Evolutionary conservation across 228 moss, liverwort and hornwort species (phyloP), one percentile per base, ranked within the genome.

Genomic region (Sphagnum magellanicum): DNA sequence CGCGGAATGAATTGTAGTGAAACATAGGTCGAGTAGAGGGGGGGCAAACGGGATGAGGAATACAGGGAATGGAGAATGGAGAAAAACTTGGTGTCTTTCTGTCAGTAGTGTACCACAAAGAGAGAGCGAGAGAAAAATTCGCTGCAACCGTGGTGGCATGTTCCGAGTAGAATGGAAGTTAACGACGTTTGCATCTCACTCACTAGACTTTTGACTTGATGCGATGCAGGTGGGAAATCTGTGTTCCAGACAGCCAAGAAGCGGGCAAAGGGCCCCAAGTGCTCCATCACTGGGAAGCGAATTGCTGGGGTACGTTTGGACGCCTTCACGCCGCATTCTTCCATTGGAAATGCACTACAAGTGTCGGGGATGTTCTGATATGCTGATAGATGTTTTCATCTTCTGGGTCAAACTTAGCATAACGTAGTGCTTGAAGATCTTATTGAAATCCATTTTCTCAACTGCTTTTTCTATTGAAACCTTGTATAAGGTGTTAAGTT

Each of bases 241-340:
- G 67, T 83, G 47, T 51, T 87, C 67, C 86, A 83, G 68, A 80
- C 78, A 1, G 83, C 83, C 6, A 78, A 82, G 69, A 87, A 87
- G 78, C 73, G 83, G 75, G 86, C 86, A 6, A 87, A 74, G 0
- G 86, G 86, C 5, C 86, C 86, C 5, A 77, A 76, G 53, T 87
- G 86, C 63, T 63, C 83, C 9, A 75, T 87, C 50, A 83, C 80
- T 3, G 86, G 86, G 62, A 86, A 86, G 75, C 79, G 85, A 0
- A 86, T 86, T 67, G 76, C 81, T 17, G 85, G 85, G 55, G 82
- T 86, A 67, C 75, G 74, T 71, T 6, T 63, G 10, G 53, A 5
- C 48, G 6, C 5, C 12, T 51, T 0, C 16, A 32, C 32, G 32
- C 32, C 32, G 32, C 3, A 32, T 32, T 32, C 32, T 32, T 15